Evolutionary conservation across 768 basidiomycete genomes (phyloP), one percentile per base, ranked within the genome.

Genomic region (Nidularia pulvinata): DNA sequence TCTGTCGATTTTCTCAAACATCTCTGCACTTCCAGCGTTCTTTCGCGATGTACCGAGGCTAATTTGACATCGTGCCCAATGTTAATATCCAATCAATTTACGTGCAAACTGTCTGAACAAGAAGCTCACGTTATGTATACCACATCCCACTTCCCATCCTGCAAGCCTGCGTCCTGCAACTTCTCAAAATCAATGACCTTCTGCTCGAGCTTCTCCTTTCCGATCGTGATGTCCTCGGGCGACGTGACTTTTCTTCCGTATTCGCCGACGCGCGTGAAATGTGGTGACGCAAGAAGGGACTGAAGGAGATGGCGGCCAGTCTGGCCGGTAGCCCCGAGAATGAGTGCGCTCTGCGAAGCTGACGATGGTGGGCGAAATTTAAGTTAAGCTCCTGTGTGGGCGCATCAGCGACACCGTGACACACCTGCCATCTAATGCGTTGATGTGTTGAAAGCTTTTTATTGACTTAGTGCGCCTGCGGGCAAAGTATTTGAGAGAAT

Each of bases 1-100:
- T 66, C 86, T 73, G 60, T 92, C 91, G 53, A 93, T 90, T 72
- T 82, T 88, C 62, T 86, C 85, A 57, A 91, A 93, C 7, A 78
- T 78, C 35, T 77, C 81, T 1, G 79, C 80, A 57, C 85, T 80
- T 3, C 89, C 89, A 0, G 89, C 90, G 13, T 33, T 54, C 13
- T 76, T 80, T 25, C 69, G 75, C 10, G 83, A 85, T 16, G 90
- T 92, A 6, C 90, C 91, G 7, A 93, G 67, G 2, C 84, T 84
- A 19, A 19, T 19, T 19, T 19, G 19, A 19, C 19, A 19, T 46
- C 55, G 5, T 19, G 32, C 39, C 7, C 36, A 39, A 3, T 3
- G 52, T 16, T 34, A 47, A 56, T 9, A 25, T 14, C 44, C 50
- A 22, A 19, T 16, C 33, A 10, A 49, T 6, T 7, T 33, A 44